Conservation (phyloP, 257 asterid genomes). For the Solanum bulbocastanum region DNA sequence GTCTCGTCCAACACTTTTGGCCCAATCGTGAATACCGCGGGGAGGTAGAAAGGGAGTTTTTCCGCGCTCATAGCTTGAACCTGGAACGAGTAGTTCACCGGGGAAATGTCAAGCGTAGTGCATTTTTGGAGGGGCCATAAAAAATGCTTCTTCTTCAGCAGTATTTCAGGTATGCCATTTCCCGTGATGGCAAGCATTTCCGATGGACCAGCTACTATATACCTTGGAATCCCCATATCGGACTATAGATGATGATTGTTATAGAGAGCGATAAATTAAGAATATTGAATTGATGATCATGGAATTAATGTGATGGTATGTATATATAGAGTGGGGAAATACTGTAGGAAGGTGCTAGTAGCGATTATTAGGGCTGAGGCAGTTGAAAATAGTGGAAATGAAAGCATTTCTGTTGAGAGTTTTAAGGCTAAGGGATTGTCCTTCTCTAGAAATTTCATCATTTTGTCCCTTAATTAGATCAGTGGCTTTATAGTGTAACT, state of each 20-base stretch:
- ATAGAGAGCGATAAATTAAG: neutral
- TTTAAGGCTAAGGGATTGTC: neutral
- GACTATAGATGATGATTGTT: neutral
- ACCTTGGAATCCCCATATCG: neutral
- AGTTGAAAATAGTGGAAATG: neutral
- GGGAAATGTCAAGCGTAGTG: slow-evolving; percentile 36
- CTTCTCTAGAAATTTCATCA: neutral
- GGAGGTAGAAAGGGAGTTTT: slow-evolving; percentile 62
- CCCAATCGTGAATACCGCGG: slow-evolving; percentile 66
- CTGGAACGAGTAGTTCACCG: slow-evolving; percentile 58
- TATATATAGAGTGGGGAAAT: neutral
- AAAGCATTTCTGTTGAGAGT: neutral
- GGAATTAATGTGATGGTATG: neutral
- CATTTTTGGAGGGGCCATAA: slow-evolving; percentile 3
- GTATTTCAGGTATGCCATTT: neutral
- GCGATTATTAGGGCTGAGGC: neutral
- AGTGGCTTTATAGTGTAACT: neutral
- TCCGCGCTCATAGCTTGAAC: slow-evolving; percentile 78
- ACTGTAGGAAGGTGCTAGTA: neutral
- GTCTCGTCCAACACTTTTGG: slow-evolving; percentile 31
- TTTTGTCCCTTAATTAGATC: neutral
- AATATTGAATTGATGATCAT: neutral
- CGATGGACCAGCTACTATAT: neutral
- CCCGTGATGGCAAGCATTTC: neutral
- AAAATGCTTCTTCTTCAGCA: neutral